These are phyloP conservation scores for Neopestalotiopsis sp. DNA, from an alignment of 2,329 filamentous ascomycete genomes.

Conservation along the genomic window DNA sequence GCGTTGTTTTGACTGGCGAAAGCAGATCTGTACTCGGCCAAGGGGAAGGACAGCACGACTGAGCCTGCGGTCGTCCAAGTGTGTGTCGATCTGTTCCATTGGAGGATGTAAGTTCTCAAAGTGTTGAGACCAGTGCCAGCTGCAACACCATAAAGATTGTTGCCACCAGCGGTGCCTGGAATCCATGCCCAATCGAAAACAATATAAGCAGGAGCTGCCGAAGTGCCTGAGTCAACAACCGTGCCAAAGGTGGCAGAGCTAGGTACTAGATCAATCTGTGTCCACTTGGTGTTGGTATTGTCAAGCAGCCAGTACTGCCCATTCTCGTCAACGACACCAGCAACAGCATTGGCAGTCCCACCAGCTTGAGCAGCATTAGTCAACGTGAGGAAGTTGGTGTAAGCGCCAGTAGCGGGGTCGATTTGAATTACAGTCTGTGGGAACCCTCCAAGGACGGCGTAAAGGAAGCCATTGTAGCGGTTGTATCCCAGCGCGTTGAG, in stretches of 20 bases:
- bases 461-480: neutral
- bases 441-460: neutral
- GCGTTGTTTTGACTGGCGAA: neutral
- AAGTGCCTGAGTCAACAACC: too few species aligned
- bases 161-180: constrained; percentile 5
- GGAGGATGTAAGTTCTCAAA: too few species aligned
- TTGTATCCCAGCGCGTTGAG: neutral
- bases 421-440: too few species aligned
- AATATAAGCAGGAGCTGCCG: too few species aligned
- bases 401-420: neutral
- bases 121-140: too few species aligned
- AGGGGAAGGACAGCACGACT: too few species aligned
- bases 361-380: neutral
- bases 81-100: too few species aligned
- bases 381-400: neutral
- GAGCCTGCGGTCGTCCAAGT: too few species aligned
- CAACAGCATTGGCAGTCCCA: neutral
- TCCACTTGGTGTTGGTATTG: neutral
- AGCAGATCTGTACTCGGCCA: neutral
- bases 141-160: neutral
- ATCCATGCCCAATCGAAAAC: constrained; percentile 11
- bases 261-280: neutral
- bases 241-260: too few species aligned
- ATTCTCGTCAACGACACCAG: neutral
- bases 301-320: neutral